Evolutionary conservation across 352 stramenopile genomes (phyloP), one percentile per base, ranked within the genome.

Genomic region (Nothophytophthora sp.): DNA sequence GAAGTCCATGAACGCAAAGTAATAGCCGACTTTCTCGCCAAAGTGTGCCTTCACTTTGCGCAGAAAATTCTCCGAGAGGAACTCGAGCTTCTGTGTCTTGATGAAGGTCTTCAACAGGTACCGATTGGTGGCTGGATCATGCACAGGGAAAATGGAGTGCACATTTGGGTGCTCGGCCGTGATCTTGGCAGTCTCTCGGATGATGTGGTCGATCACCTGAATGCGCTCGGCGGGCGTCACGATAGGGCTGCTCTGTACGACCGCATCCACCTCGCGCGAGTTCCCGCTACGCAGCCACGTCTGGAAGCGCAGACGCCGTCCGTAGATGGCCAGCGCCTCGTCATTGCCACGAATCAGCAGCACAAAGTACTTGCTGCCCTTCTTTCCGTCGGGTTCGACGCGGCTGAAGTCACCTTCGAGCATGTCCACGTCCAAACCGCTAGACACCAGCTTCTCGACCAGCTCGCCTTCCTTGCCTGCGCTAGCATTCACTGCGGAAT

Each of bases 1-100:
- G 39, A 80, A 92, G 44, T 91, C 81, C 44, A 91, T 70, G 38
- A 92, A 92, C 29, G 80, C 83, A 43, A 93, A 95, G 55, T 95
- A 95, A 61, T 91, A 95, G 36, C 82, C 73, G 27, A 95, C 85
- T 32, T 92, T 92, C 37, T 95, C 85, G 22, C 85, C 85, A 59
- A 93, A 95, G 49, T 95, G 86, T 43, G 83, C 76, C 7, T 79
- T 75, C 42, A 95, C 33, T 2, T 71, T 81, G 38, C 76, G 75
- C 39, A 91, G 38, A 18, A 90, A 61, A 41, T 86, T 88, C 34
- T 78, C 75, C 42, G 88, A 71, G 32, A 79, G 66, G 35, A 85
- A 41, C 20, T 76, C 62, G 39, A 81, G 63, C 79, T 93, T 28
- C 73, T 70, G 10, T 73, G 53, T n/a, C n/a, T n/a, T n/a, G 12